These are phyloP conservation scores for Coniochaeta pulveracea DNA, from an alignment of 2,329 filamentous ascomycete species.

Conservation along the genomic window DNA sequence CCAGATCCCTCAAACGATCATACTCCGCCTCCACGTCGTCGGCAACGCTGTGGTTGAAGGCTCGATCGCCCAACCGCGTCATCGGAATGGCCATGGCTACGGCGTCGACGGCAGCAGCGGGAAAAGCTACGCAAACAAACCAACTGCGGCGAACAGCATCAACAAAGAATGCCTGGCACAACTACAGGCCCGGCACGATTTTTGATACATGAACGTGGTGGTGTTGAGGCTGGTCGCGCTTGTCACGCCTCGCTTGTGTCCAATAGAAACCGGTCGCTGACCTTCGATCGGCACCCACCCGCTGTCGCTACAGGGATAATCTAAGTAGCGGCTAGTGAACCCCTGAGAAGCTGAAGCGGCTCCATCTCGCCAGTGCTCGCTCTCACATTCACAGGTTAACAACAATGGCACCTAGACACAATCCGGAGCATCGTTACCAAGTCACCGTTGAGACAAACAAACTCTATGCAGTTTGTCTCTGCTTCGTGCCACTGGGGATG, in stretches of 20 bases:
- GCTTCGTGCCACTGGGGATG: too few relatives aligned
- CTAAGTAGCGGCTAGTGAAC: conserved; percentile 1
- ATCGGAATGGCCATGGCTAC: conserved; percentile 28
- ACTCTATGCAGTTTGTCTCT: too few relatives aligned
- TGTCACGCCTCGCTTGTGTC: conserved; percentile 1
- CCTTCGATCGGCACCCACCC: neutral
- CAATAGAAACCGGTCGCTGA: too few relatives aligned
- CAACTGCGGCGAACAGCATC: too few relatives aligned
- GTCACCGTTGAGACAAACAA: too few relatives aligned
- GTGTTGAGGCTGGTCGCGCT: neutral
- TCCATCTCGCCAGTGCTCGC: too few relatives aligned
- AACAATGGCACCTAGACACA: too few relatives aligned
- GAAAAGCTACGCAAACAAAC: conserved; percentile 1
- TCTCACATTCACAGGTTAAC: too few relatives aligned
- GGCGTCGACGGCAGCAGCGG: too few relatives aligned
- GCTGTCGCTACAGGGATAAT: neutral
- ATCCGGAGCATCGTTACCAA: too few relatives aligned
- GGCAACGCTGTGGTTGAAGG: conserved; percentile 63
- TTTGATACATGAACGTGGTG: too few relatives aligned
- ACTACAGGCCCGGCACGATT: neutral
- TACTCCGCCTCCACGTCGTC: conserved; percentile 73
- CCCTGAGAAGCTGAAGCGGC: neutral
- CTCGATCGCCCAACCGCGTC: conserved; percentile 41
- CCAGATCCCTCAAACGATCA: conserved; percentile 76
- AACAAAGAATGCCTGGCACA: conserved; percentile 1